Evolutionary conservation across 139 green algal species (phyloP).

Genomic region (Chlamydomonas incerta): DNA sequence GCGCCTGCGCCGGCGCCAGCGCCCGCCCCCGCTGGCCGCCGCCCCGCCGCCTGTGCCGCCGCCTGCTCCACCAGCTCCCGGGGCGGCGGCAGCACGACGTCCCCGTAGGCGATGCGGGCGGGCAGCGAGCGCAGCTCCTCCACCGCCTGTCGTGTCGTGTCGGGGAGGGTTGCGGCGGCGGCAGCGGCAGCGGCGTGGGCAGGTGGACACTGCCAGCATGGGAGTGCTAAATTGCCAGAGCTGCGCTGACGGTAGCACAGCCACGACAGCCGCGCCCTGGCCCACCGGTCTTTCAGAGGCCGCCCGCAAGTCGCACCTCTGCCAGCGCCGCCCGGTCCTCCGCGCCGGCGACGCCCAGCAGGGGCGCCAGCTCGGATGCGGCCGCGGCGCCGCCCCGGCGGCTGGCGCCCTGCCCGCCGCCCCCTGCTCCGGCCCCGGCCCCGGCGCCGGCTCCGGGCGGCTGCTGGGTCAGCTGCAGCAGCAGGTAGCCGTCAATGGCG

Average conservation of each 20-base stretch:
- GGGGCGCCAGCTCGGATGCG: neutral
- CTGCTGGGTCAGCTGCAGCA: neutral
- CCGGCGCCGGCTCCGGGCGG: no score
- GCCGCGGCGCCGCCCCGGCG: neutral
- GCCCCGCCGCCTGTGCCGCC: neutral
- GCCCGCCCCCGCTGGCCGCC: neutral
- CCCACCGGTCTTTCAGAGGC: no score
- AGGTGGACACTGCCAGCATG: no score
- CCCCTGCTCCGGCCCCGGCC: neutral
- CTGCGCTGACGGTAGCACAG: no score
- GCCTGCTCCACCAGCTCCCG: neutral
- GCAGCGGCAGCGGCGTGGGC: no score
- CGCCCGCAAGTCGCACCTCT: neutral
- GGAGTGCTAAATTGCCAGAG: no score
- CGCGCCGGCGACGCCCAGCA: neutral
- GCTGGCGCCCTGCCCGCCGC: neutral
- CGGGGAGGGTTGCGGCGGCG: no score
- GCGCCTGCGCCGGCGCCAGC: neutral
- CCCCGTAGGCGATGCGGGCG: conserved; percentile 18
- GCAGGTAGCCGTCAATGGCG: conserved; percentile 16
- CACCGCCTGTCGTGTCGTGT: conserved; percentile 11
- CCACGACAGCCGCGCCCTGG: no score
- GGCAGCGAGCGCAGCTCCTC: neutral
- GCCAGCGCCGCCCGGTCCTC: neutral
- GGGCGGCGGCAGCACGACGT: conserved; percentile 26